Evolutionary conservation across 345 rosid species (phyloP), one percentile per base, ranked within the genome.

Genomic region (Syzygium aromaticum): DNA sequence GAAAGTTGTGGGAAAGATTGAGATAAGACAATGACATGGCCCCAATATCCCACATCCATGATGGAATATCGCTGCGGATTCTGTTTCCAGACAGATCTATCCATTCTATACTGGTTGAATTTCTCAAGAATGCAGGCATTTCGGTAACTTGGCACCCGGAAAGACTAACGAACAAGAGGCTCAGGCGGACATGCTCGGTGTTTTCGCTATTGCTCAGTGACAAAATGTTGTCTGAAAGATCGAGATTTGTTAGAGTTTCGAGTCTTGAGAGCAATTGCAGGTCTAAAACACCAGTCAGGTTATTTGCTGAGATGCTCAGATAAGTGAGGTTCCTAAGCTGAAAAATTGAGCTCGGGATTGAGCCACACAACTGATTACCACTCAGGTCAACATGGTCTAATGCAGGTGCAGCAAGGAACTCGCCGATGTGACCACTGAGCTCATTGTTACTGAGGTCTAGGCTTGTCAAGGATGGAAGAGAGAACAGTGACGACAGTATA

Each of bases 61-160:
- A 27, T 15, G 87, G 86, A 15, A 89, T 28, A 16, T 64, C n/a
- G 0, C 90, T 88, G 15, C 73, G 59, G 21, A 91, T 91, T 27
- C 8, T 54, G 19, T 91, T 91, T 11, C 27, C 4, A 85, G 73
- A 63, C 23, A 56, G 54, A 23, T 87, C 80, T 38, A 89, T 28
- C n/a, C 1, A 17, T 6, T 6, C 0, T n/a, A 91, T 17, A 23
- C 12, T 9, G 17, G 38, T 22, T 51, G 61, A 84, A 11, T 67
- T n/a, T 23, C 51, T 61, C 67, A 87, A 19, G 28, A 87, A 84
- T 8, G n/a, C 11, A 7, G 92, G 92, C 43, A 91, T 82, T 19
- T 84, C 80, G 3, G 54, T 88, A 7, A 91, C 54, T 21, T 87
- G 86, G 83, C 91, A 90, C 40, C 86, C 86, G 43, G 89, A 67